A percentile compares a stretch with the other conserved stretches of the same genome.
phyloP scores from a whole-genome alignment of 129 eudicot genomes.

The Apium graveolens region DNA sequence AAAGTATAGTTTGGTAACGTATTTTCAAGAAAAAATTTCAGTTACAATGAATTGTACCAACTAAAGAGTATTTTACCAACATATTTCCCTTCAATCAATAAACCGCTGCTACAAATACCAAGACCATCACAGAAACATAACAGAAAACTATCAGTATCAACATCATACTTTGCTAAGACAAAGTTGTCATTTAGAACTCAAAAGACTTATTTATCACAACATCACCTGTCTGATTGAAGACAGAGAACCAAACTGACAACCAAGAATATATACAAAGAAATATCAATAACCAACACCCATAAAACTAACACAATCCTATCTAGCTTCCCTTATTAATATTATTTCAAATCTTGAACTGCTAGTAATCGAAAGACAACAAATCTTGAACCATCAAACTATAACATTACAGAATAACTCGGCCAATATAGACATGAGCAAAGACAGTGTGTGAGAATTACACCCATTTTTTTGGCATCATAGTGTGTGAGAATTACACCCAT shows the following conservation, averaged over 20 bases:
- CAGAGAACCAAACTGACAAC: constrained; percentile 10
- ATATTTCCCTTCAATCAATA: neutral
- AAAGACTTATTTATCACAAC: constrained; percentile 8
- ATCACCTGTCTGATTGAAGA: constrained; percentile 1
- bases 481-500: constrained; percentile 29
- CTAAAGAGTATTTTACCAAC: neutral
- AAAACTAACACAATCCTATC: constrained; percentile 2
- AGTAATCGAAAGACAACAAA: neutral
- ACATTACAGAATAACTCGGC: neutral
- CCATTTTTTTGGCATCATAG: constrained; percentile 26
- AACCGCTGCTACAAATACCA: neutral
- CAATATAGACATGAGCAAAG: neutral
- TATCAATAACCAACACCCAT: neutral
- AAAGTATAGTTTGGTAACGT: neutral
- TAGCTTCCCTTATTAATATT: neutral
- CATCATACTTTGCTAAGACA: neutral
- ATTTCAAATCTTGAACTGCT: neutral
- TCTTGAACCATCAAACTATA: neutral
- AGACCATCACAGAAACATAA: neutral
- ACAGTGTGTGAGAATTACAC: constrained; percentile 19
- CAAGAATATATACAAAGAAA: constrained; percentile 11
- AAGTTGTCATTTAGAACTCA: neutral
- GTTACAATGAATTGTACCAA: neutral
- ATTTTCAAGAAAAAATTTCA: neutral
- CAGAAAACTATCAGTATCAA: neutral